Conservation (phyloP, 2,329 filamentous ascomycete species). For the Tolypocladium cylindrosporum region DNA sequence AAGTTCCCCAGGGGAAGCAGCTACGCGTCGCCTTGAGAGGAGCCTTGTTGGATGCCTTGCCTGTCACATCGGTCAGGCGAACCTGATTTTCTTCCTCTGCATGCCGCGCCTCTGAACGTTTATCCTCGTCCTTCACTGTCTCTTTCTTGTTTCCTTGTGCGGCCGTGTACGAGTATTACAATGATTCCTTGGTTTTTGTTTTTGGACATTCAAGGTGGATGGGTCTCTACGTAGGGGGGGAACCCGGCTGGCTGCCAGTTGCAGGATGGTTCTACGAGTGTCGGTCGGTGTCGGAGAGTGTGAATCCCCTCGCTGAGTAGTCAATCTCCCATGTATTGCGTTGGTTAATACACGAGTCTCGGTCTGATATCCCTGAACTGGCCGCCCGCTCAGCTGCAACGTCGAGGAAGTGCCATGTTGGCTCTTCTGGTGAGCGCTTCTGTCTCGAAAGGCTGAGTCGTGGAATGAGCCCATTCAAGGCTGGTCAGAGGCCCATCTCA, state of each 20-base stretch:
- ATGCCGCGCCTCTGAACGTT: background rate
- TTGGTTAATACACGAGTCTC: background rate
- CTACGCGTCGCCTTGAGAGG: conserved; percentile 24
- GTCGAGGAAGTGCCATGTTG: background rate
- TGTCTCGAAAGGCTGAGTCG: no score
- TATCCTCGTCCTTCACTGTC: background rate
- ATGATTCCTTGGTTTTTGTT: background rate
- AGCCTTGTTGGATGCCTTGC: background rate
- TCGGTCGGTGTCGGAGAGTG: background rate
- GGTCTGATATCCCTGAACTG: background rate
- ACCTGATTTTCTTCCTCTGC: background rate
- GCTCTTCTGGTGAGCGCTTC: background rate
- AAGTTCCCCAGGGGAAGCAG: conserved; percentile 42
- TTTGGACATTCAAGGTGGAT: background rate
- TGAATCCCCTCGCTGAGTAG: background rate
- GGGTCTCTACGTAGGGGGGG: no score
- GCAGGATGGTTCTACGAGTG: background rate
- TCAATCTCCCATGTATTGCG: background rate
- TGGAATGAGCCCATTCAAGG: no score
- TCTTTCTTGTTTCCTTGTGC: background rate
- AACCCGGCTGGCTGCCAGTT: background rate
- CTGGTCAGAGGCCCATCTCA: no score
- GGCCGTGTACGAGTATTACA: background rate
- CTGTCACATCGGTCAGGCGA: background rate
- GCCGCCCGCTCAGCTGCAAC: background rate